Evolutionary conservation across 1,139 yeast genomes (phyloP).

Genomic region (Candida dubliniensis): DNA sequence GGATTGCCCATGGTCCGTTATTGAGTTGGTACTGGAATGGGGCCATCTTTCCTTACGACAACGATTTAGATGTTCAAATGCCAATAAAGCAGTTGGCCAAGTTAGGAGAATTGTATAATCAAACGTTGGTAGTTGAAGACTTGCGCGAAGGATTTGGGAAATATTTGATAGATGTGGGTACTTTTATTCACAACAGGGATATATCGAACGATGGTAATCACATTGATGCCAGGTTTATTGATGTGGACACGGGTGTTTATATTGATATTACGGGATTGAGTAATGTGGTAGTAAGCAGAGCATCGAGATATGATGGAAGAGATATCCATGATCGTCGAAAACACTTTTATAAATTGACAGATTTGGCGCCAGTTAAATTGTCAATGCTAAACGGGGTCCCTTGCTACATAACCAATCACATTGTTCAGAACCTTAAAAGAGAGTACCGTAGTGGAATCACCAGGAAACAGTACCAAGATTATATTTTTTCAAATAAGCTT

Average conservation of each 20-base stretch:
- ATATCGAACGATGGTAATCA: conserved; percentile 45
- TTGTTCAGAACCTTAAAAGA: conserved; percentile 23
- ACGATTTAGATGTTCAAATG: conserved; percentile 59
- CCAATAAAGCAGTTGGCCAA: conserved; percentile 41
- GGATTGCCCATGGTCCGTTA: conserved; percentile 64
- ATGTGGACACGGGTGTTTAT: conserved; percentile 53
- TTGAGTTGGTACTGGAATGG: conserved; percentile 67
- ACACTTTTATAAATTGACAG: conserved; percentile 24
- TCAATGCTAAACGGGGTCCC: conserved; percentile 32
- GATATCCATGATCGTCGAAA: conserved; percentile 29
- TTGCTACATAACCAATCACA: conserved; percentile 25
- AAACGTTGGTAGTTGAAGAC: conserved; percentile 49
- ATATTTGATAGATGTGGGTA: conserved; percentile 54
- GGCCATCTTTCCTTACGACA: conserved; percentile 60
- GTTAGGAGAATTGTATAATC: conserved; percentile 45
- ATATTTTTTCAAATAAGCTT: conserved; percentile 31
- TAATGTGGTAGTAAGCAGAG: conserved; percentile 24
- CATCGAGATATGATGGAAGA: conserved; percentile 12
- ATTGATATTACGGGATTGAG: conserved; percentile 59
- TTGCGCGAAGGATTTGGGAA: conserved; percentile 41
- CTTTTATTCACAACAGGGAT: conserved; percentile 35
- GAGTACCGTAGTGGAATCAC: conserved; percentile 26
- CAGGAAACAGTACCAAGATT: conserved; percentile 21
- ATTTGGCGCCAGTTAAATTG: conserved; percentile 25
- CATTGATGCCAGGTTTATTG: conserved; percentile 64